Evolutionary conservation across 2,329 filamentous ascomycete species (phyloP).

Genomic region (Penicillium verrucosum): DNA sequence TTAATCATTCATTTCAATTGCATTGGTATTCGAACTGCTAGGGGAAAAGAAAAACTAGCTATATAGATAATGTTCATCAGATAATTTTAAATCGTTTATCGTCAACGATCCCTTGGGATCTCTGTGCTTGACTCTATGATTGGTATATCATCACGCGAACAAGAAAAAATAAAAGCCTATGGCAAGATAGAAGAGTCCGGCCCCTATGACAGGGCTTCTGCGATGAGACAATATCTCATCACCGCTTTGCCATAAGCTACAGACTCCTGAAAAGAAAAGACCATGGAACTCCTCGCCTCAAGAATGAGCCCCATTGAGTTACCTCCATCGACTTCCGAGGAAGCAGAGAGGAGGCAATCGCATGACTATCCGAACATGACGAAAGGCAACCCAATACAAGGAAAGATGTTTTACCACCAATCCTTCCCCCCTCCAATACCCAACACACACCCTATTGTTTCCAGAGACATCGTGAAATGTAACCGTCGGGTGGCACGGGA

Average conservation of each 20-base stretch:
- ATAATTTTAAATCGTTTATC: conserved; percentile 49
- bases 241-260: conserved; percentile 56
- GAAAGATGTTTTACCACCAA: conserved; percentile 10
- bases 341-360: conserved; percentile 67
- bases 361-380: conserved; percentile 97
- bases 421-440: conserved; percentile 37
- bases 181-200: conserved; percentile 50
- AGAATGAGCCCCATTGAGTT: conserved; percentile 99
- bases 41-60: not conserved
- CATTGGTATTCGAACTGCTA: not conserved
- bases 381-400: conserved; percentile 62
- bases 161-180: conserved; percentile 19
- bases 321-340: conserved; percentile 49
- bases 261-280: conserved; percentile 42
- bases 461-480: conserved; percentile 29
- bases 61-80: conserved; percentile 43
- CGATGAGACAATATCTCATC: conserved; percentile 35
- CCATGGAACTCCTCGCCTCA: conserved; percentile 81
- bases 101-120: conserved; percentile 49
- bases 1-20: conserved; percentile 1
- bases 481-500: conserved; percentile 53
- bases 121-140: conserved; percentile 99
- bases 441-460: conserved; percentile 35
- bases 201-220: conserved; percentile 67
- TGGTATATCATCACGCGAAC: conserved; percentile 86